Evolutionary conservation across 2,329 filamentous ascomycete species (phyloP).

Genomic region (Talaromyces sp.): DNA sequence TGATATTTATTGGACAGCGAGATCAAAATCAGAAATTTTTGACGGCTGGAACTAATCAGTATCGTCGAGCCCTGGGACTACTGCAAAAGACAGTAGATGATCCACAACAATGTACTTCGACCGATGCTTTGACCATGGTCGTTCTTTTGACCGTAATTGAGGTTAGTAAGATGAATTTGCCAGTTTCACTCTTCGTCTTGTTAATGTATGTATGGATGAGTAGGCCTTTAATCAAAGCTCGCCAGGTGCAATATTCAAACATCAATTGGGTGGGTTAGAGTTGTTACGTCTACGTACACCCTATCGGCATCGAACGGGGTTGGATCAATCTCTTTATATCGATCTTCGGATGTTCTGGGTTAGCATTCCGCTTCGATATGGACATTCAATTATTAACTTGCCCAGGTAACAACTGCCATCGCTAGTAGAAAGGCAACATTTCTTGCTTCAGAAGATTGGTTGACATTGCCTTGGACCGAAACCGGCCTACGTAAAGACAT

Average conservation of each 20-base stretch:
- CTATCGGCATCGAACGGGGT: constrained; percentile 26
- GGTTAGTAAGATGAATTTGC: constrained; percentile 15
- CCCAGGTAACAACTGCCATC: constrained; percentile 26
- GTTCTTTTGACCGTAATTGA: constrained; percentile 27
- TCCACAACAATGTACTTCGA: constrained; percentile 22
- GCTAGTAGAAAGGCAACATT: constrained; percentile 26
- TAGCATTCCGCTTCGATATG: background rate
- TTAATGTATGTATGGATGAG: background rate
- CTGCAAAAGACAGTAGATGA: constrained; percentile 24
- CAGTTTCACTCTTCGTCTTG: background rate
- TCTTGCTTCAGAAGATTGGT: constrained; percentile 25
- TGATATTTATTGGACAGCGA: constrained; percentile 25
- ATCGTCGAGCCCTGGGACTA: constrained; percentile 21
- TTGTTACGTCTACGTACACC: constrained; percentile 24
- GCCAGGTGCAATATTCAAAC: constrained; percentile 25
- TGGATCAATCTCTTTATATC: constrained; percentile 27
- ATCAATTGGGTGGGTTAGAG: constrained; percentile 27
- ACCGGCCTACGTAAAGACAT: constrained; percentile 24
- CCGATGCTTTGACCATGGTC: constrained; percentile 25
- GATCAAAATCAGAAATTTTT: constrained; percentile 22
- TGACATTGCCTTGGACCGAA: constrained; percentile 26
- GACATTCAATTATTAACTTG: background rate
- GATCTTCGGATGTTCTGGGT: constrained; percentile 31
- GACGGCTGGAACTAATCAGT: constrained; percentile 23
- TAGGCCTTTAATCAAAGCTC: constrained; percentile 29